phyloP scores from a whole-genome alignment of 2,329 filamentous ascomycete species.

The Fusarium chaquense region DNA sequence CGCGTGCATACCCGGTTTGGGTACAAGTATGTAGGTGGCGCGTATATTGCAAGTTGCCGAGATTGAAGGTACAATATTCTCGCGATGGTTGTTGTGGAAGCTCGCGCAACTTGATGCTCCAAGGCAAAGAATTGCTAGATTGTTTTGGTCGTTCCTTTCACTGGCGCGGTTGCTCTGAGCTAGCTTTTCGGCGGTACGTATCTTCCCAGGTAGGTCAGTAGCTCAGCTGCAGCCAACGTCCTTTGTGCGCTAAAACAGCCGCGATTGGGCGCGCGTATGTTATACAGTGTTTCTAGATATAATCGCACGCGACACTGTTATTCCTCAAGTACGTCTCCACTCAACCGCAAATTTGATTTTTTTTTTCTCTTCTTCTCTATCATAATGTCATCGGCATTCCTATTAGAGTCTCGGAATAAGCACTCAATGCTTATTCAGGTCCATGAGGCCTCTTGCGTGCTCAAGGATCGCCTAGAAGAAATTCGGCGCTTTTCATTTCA shows the following conservation, averaged over 20 bases:
- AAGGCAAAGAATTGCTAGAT: constrained; percentile 42
- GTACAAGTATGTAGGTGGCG: constrained; percentile 5
- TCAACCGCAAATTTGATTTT: constrained; percentile 44
- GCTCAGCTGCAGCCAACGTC: neutral
- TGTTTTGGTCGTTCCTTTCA: constrained; percentile 46
- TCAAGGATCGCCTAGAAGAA: constrained; percentile 96
- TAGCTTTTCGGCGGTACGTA: constrained; percentile 38
- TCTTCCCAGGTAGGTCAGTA: constrained; percentile 4
- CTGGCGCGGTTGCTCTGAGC: constrained; percentile 38
- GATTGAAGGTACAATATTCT: constrained; percentile 11
- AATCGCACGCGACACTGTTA: constrained; percentile 36
- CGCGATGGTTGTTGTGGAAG: constrained; percentile 21
- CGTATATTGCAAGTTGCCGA: constrained; percentile 17
- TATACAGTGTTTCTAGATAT: constrained; percentile 19
- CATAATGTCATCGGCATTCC: constrained; percentile 87
- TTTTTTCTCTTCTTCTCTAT: constrained; percentile 58
- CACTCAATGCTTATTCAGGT: constrained; percentile 94
- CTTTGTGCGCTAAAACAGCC: constrained; percentile 21
- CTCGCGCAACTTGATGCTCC: constrained; percentile 35
- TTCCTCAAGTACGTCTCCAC: constrained; percentile 45
- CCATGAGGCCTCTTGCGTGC: constrained; percentile 88
- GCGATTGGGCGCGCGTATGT: constrained; percentile 26
- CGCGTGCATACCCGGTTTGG: constrained; percentile 42
- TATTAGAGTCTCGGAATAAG: constrained; percentile 99
- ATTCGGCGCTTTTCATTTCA: constrained; percentile 76